A percentile compares a stretch with the other conserved stretches of the same genome.
Conservation (phyloP, 352 stramenopile genomes). For the Phytophthora megakarya region DNA sequence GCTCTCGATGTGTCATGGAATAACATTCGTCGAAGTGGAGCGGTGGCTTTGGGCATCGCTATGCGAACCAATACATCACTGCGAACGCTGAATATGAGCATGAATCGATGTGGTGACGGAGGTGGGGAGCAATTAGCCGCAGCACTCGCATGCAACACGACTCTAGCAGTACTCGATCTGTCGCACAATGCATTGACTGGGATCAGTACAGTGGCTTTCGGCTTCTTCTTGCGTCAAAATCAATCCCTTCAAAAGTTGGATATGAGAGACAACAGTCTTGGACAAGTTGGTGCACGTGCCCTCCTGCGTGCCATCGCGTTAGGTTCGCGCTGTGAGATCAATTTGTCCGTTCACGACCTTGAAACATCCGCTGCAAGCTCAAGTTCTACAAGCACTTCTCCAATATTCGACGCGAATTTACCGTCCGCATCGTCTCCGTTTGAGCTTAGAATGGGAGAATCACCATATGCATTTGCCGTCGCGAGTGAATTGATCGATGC, state of each 20-base stretch:
- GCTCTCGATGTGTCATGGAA: conserved; percentile 77
- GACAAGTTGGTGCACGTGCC: conserved; percentile 56
- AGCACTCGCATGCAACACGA: conserved; percentile 54
- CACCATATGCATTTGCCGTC: conserved; percentile 68
- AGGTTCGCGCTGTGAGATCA: conserved; percentile 59
- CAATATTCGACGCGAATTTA: conserved; percentile 62
- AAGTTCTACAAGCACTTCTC: conserved; percentile 12
- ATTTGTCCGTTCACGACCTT: conserved; percentile 58
- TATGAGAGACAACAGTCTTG: conserved; percentile 66
- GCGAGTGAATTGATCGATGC: conserved; percentile 61
- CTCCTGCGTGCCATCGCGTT: conserved; percentile 54
- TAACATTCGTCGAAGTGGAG: conserved; percentile 57
- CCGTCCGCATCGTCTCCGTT: conserved; percentile 66
- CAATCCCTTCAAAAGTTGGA: conserved; percentile 40
- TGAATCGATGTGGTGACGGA: conserved; percentile 74
- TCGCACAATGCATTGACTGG: conserved; percentile 66
- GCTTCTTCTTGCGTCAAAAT: conserved; percentile 62
- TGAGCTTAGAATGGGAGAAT: conserved; percentile 51
- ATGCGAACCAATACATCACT: conserved; percentile 60
- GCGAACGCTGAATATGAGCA: conserved; percentile 53
- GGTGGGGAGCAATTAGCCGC: conserved; percentile 64
- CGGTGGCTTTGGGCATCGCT: conserved; percentile 56
- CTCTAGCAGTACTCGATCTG: conserved; percentile 55
- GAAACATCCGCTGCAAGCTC: conserved; percentile 34
- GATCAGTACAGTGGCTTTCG: conserved; percentile 56